Conservation (phyloP, 1,284 basidiomycete species). For the Ganoderma multipileum region DNA sequence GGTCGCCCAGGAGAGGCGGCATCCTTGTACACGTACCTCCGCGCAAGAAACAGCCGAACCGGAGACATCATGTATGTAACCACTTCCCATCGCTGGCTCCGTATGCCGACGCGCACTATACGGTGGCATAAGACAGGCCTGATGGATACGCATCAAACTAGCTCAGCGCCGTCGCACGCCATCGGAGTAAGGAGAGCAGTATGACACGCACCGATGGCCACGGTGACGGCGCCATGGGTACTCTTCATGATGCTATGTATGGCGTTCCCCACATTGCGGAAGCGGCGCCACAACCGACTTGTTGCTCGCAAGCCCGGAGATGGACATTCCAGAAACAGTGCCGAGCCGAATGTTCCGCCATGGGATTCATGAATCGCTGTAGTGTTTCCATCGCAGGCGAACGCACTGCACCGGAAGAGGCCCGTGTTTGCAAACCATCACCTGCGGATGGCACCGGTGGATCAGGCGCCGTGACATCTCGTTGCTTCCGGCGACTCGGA, state of each 20-base stretch:
- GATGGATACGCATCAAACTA: not conserved
- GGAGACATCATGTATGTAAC: not conserved
- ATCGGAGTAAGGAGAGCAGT: not conserved
- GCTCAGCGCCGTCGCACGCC: not conserved
- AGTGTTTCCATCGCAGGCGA: not conserved
- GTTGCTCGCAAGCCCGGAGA: not conserved
- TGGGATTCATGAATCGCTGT: not conserved
- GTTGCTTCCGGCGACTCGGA: not conserved
- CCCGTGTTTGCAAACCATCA: not conserved
- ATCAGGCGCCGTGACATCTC: constrained; percentile 4
- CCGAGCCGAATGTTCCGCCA: not conserved
- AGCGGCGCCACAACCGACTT: not conserved
- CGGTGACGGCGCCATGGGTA: not conserved
- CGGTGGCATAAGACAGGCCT: not conserved
- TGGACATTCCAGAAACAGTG: not conserved
- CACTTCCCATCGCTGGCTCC: not conserved
- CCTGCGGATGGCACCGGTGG: not conserved
- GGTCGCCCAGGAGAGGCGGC: not conserved
- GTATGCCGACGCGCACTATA: not conserved
- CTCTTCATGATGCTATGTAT: not conserved
- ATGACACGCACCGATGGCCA: not conserved
- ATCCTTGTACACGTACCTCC: not conserved
- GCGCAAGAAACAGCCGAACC: not conserved
- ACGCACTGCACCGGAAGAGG: not conserved
- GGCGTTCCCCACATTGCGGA: not conserved